Base-by-base conservation (phyloP, 2,329 filamentous ascomycete genomes). In the Exserohilum rostratum region DNA sequence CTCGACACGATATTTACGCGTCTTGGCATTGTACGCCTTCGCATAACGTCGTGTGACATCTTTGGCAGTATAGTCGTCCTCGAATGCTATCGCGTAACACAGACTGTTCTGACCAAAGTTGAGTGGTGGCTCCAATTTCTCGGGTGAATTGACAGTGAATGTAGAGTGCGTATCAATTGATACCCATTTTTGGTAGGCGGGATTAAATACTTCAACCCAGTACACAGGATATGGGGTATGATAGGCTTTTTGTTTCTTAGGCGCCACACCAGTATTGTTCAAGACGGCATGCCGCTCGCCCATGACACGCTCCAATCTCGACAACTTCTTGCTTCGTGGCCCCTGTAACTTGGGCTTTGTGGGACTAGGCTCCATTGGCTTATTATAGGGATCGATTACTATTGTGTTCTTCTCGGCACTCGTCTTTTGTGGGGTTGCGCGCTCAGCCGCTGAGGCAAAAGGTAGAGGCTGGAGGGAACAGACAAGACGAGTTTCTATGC, bases 141-240 rank as follows among this genome's bases (percentile, higher is more conserved):
- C 83, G 0, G 91, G 85, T 56, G 90, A 92, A 70, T 87, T 90
- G 50, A 96, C 86, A 61, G 87, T 89, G 50, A 85, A 82, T 0
- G 93, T 96, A 2, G 95, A 91, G 0, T 97, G 76, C 0, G 93
- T 87, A 70, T 99, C 95, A 33, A 95, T 85, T 0, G 91, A 84
- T 50, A 96, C 85, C 95, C 95, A 99, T 78, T 91, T 96, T 70
- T 97, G 90, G 60, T 91, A 86, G 0, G 90, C 89, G 48, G 87
- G 81, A 60, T 97, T 93, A 61, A 96, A 90, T 3, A 91, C 88
- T 76, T 99, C 95, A 0, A 97, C 88, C 95, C 95, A 99, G 71
- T 92, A 98, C 3, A 98, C 83, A 0, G 95, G 95, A 66, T 88
- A 90, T 0, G 85, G 75, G 0, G 91, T 93, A 68, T 93, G 90